phyloP scores from a whole-genome alignment of 257 asterid species.

The Nicotiana knightiana region DNA sequence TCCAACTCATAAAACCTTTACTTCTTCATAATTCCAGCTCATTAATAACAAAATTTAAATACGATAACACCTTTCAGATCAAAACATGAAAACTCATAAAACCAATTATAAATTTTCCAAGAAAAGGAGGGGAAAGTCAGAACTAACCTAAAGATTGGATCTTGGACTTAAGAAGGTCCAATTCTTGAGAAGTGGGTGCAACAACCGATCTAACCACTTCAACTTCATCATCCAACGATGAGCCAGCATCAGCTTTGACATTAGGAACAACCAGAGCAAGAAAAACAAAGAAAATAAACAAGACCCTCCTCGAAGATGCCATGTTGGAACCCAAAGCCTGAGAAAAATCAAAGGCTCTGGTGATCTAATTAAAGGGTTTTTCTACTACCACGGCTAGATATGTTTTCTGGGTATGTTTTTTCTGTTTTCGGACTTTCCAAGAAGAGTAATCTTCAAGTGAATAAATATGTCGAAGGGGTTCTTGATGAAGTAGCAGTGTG shows the following conservation, averaged over 20 bases:
- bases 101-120: not conserved
- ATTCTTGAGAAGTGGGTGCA: slow-evolving; percentile 25
- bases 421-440: not conserved
- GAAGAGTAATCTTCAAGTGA: not conserved
- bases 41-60: not conserved
- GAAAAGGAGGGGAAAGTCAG: not conserved
- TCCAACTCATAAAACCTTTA: not conserved
- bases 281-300: not conserved
- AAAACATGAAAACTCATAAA: not conserved
- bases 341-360: not conserved
- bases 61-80: not conserved
- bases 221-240: slow-evolving; percentile 33
- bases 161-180: slow-evolving; percentile 52
- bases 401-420: not conserved
- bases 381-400: not conserved
- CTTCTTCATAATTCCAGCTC: not conserved
- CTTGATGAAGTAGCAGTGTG: not conserved
- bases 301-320: not conserved
- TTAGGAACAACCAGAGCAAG: slow-evolving; percentile 22
- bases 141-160: slow-evolving; percentile 65
- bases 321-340: slow-evolving; percentile 7
- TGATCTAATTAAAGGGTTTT: not conserved
- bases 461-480: not conserved
- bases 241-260: slow-evolving; percentile 38
- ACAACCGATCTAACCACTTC: slow-evolving; percentile 37